These are phyloP conservation scores for Papiliotrema nemorosa DNA, from an alignment of 1,284 basidiomycete species.

Conservation along the genomic window DNA sequence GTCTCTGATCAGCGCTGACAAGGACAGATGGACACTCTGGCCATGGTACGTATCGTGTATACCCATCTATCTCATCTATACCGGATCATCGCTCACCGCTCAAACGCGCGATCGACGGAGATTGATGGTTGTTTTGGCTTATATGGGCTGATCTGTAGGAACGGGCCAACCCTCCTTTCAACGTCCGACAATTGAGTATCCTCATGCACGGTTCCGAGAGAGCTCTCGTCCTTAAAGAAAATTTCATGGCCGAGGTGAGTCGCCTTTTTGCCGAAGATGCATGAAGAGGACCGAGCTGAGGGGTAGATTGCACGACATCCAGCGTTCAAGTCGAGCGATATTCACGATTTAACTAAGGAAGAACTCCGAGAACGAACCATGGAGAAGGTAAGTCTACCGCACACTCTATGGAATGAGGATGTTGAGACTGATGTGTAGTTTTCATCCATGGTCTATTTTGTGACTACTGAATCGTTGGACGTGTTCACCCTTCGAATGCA, in stretches of 20 bases:
- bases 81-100: too few relatives aligned
- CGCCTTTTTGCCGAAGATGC: background rate
- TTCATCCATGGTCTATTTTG: conserved; percentile 51
- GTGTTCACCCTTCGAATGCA: conserved; percentile 56
- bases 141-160: too few relatives aligned
- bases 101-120: too few relatives aligned
- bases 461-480: conserved; percentile 51
- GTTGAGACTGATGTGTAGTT: conserved; percentile 37
- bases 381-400: conserved; percentile 39
- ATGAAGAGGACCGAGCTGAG: background rate
- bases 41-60: conserved; percentile 30
- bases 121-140: too few relatives aligned
- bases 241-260: conserved; percentile 54
- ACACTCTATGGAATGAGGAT: conserved; percentile 1
- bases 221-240: conserved; percentile 48
- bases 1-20: background rate
- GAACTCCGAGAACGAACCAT: conserved; percentile 54
- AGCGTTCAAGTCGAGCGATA: conserved; percentile 55
- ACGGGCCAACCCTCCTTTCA: conserved; percentile 53
- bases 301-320: conserved; percentile 52
- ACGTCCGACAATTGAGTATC: conserved; percentile 50
- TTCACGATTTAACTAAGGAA: conserved; percentile 57
- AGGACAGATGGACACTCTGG: conserved; percentile 45
- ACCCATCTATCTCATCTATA: background rate
- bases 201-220: conserved; percentile 48